Evolutionary conservation across 495 filamentous ascomycete genomes (phyloP).

Genomic region (Penicillium taxi): DNA sequence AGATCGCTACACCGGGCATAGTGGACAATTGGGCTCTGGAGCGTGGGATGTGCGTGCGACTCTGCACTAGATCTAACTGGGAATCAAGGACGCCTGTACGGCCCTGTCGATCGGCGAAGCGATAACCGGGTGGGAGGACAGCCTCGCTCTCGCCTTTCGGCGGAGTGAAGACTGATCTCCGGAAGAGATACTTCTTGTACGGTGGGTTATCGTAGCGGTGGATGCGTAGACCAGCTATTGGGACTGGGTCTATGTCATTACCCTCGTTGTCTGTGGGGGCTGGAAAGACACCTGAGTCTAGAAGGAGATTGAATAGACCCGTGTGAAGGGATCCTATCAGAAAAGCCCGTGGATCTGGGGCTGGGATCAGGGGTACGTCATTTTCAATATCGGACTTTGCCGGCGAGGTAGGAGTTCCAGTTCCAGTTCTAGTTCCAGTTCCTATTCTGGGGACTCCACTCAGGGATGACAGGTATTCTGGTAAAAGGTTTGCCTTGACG

Average conservation of each 20-base stretch:
- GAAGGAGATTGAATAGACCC: conserved; percentile 20
- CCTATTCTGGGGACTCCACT: not conserved
- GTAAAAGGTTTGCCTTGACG: conserved; percentile 19
- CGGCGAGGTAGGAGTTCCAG: not conserved
- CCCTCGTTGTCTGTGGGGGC: not conserved
- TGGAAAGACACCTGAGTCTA: conserved; percentile 8
- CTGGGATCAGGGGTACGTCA: conserved; percentile 18
- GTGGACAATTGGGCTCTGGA: conserved; percentile 21
- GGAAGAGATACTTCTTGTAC: conserved; percentile 31
- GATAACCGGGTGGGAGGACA: conserved; percentile 24
- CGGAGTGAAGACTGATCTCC: conserved; percentile 6
- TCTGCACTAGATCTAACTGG: conserved; percentile 33
- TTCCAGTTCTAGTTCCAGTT: not conserved
- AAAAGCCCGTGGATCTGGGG: conserved; percentile 24
- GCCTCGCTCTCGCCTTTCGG: conserved; percentile 1
- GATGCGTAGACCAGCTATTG: conserved; percentile 17
- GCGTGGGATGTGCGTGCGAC: conserved; percentile 33
- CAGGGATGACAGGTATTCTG: conserved; percentile 20
- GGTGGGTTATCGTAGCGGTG: conserved; percentile 31
- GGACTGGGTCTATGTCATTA: conserved; percentile 1
- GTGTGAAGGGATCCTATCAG: conserved; percentile 31
- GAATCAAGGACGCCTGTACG: conserved; percentile 14
- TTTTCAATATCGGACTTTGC: not conserved
- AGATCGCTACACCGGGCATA: conserved; percentile 31
- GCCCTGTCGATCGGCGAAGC: conserved; percentile 20